A percentile compares a stretch with the other conserved stretches of the same genome.
Evolutionary conservation across 2,329 filamentous ascomycete species (phyloP).

Genomic region (Ceratocystis huliohia): DNA sequence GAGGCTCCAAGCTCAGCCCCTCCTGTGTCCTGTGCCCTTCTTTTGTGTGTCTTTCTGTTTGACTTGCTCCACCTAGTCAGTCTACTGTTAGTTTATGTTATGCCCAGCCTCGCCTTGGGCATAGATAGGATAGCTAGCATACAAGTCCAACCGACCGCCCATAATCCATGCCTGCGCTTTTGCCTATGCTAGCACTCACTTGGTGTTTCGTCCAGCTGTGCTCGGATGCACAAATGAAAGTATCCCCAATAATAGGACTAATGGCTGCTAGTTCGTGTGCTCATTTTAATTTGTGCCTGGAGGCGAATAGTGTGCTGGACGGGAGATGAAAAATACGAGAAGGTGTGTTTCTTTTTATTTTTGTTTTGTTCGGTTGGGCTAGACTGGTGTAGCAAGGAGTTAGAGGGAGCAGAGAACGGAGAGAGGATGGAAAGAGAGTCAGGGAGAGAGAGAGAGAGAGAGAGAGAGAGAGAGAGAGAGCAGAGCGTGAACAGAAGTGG

Average conservation of each 20-base stretch:
- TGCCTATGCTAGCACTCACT: too few relatives aligned
- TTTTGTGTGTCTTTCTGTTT: too few relatives aligned
- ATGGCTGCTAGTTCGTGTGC: background rate
- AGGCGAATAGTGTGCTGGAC: background rate
- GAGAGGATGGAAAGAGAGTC: too few relatives aligned
- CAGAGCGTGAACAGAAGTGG: too few relatives aligned
- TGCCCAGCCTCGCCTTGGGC: background rate
- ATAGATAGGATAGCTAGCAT: background rate
- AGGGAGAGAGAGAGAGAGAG: too few relatives aligned
- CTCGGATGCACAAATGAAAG: background rate
- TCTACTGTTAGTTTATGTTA: background rate
- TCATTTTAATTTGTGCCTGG: background rate
- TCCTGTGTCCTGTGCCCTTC: background rate
- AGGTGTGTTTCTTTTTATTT: too few relatives aligned
- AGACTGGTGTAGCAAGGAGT: too few relatives aligned
- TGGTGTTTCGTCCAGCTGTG: constrained; percentile 1
- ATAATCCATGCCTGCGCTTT: too few relatives aligned
- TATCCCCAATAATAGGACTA: background rate
- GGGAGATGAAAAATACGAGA: background rate
- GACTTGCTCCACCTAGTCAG: background rate
- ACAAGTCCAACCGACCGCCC: background rate
- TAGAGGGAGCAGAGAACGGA: too few relatives aligned
- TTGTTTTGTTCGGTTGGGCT: too few relatives aligned
- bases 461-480: too few relatives aligned
- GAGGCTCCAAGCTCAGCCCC: background rate